Evolutionary conservation across 75 land plant genomes (phyloP), one percentile per base, ranked within the genome.

Genomic region (Pinus albicaulis): DNA sequence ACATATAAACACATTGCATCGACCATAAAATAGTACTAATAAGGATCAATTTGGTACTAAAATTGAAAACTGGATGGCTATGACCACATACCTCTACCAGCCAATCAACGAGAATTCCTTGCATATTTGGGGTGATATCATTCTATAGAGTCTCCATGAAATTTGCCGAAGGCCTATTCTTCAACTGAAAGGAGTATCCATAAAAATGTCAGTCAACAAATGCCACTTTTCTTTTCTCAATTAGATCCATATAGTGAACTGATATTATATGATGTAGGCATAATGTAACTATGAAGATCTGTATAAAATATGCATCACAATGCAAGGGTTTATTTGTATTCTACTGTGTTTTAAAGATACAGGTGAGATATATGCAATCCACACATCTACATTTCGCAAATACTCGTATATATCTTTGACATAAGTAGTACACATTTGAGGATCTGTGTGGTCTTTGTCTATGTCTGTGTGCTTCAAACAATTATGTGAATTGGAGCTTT

Each of bases 41-140:
- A 3, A 41, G 44, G 44, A 3, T 41, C 7, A 6, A 6, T 2
- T 41, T 6, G 5, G 44, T n/a, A 41, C 4, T 41, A 41, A 41
- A 41, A 41, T 41, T 41, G 44, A 41, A 41, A 41, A 41, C 44
- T 6, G 44, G 5, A 41, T 41, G 44, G 44, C 44, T 41, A 41
- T 17, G 59, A 19, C 19, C 60, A 17, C 23, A 55, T 10, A 86
- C 87, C 89, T 87, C 89, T 13, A 87, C 83, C 71, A 87, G 83
- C 89, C 89, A 87, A 74, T 87, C 89, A 16, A 87, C 41, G 23
- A 87, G 87, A 68, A 87, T 79, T 34, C 83, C 81, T n/a, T 87
- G 83, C 89, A 87, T 87, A 25, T 76, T 73, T 10, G 84, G 56
- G 55, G 81, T 84, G 13, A 87, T 81, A 48, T 84, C 89, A 34